A percentile compares a stretch with the other conserved stretches of the same genome.
phyloP scores from a whole-genome alignment of 2,329 filamentous ascomycete genomes.

The Colletotrichum sp. region DNA sequence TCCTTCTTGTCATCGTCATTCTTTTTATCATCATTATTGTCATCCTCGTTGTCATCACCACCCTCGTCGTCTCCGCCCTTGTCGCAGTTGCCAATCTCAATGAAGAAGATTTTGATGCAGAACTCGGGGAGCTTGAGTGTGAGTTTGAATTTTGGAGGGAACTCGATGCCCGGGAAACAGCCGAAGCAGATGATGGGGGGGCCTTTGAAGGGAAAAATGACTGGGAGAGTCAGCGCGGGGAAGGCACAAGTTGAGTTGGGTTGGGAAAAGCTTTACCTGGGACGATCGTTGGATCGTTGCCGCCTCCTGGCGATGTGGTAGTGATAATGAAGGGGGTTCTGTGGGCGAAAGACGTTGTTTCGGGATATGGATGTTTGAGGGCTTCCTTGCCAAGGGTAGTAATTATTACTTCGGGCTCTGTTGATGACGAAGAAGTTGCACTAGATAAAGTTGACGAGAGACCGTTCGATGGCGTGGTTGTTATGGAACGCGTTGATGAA shows the following conservation, averaged over 20 bases:
- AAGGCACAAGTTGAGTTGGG: accelerated
- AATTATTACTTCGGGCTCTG: neutral
- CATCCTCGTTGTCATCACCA: neutral
- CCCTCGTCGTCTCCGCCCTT: neutral
- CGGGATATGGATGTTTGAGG: neutral
- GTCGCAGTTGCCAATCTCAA: slow-evolving; percentile 1
- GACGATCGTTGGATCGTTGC: neutral
- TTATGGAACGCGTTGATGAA: neutral
- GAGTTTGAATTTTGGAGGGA: neutral
- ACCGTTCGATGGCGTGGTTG: neutral
- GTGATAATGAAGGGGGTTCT: neutral
- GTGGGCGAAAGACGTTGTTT: neutral
- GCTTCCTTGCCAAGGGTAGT: neutral
- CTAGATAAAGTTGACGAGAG: neutral
- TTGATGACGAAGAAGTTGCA: neutral
- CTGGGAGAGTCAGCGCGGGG: neutral
- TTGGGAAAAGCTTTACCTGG: neutral
- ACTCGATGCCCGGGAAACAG: neutral
- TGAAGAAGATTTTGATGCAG: neutral
- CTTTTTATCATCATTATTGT: neutral
- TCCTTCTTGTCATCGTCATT: neutral
- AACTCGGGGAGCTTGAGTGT: neutral
- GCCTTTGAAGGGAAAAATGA: neutral
- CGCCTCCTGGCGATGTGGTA: neutral
- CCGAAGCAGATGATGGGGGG: neutral